A percentile compares a stretch with the other conserved stretches of the same genome.
phyloP scores from a whole-genome alignment of 495 filamentous ascomycete genomes.

The Ascodesmis nigricans region DNA sequence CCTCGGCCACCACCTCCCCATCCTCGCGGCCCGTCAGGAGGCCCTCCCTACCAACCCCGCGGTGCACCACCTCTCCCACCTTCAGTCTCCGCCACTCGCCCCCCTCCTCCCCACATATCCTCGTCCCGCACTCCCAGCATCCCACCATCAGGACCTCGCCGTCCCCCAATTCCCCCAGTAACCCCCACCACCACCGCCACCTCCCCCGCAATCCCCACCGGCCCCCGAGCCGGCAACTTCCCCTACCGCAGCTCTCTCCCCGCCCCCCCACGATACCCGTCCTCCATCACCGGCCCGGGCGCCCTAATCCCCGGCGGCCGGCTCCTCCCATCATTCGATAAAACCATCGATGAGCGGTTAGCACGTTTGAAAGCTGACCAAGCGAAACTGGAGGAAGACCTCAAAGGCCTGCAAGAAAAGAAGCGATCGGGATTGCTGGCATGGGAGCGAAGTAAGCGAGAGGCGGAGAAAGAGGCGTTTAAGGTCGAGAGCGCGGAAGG shows the following conservation, averaged over 20 bases:
- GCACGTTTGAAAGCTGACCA: conserved; percentile 14
- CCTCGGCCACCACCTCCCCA: conserved; percentile 8
- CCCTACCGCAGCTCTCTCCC: conserved; percentile 20
- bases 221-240: conserved; percentile 20
- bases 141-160: conserved; percentile 14
- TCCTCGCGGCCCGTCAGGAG: conserved; percentile 12
- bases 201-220: conserved; percentile 16
- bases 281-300: conserved; percentile 12
- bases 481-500: conserved; percentile 19
- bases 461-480: conserved; percentile 19
- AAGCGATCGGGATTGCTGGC: conserved; percentile 18
- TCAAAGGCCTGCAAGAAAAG: conserved; percentile 13
- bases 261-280: conserved; percentile 1
- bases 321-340: conserved; percentile 17
- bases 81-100: conserved; percentile 3
- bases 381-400: conserved; percentile 18
- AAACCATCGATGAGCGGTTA: conserved; percentile 17
- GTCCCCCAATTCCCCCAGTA: conserved; percentile 10
- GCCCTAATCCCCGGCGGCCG: conserved; percentile 17
- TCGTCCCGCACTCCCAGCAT: conserved; percentile 6
- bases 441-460: conserved; percentile 18
- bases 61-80: conserved; percentile 3
- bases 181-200: conserved; percentile 10
- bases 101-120: conserved; percentile 10
- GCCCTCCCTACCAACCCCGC: conserved; percentile 9